These are phyloP conservation scores for Aplosporella prunicola DNA, from an alignment of 2,329 filamentous ascomycete genomes.

Conservation along the genomic window DNA sequence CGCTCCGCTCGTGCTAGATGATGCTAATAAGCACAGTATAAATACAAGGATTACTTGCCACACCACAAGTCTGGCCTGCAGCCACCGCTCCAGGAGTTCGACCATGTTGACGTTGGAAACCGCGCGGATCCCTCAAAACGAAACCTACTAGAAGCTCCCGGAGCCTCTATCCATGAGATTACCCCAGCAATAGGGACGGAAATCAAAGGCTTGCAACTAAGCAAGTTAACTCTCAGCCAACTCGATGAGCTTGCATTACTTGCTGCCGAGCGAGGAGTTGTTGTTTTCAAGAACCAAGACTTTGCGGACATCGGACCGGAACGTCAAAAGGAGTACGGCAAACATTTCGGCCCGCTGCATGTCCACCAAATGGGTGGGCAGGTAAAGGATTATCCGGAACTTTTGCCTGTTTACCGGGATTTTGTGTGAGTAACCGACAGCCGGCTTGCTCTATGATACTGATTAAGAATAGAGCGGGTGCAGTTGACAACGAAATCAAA, in stretches of 20 bases:
- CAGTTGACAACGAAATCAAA: conserved; percentile 8
- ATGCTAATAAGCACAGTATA: neutral
- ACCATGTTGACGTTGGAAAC: conserved; percentile 27
- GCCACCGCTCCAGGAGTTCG: conserved; percentile 3
- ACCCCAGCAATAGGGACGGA: conserved; percentile 26
- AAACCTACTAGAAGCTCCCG: conserved; percentile 29
- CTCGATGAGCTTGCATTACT: conserved; percentile 42
- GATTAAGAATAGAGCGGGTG: conserved; percentile 1
- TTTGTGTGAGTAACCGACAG: neutral
- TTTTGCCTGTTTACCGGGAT: conserved; percentile 5
- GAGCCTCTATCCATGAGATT: conserved; percentile 17
- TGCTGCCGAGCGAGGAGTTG: conserved; percentile 34
- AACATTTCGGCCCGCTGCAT: conserved; percentile 29
- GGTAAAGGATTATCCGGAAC: conserved; percentile 6
- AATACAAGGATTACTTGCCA: conserved; percentile 5
- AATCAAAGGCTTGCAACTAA: conserved; percentile 37
- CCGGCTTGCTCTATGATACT: neutral
- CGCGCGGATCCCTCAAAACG: conserved; percentile 35
- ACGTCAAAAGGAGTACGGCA: conserved; percentile 35
- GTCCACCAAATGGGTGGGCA: conserved; percentile 7
- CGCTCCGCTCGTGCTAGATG: neutral
- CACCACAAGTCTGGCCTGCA: conserved; percentile 1
- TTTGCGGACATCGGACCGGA: conserved; percentile 37
- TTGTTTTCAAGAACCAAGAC: conserved; percentile 44
- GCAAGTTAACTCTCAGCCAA: conserved; percentile 36